A percentile compares a stretch with the other conserved stretches of the same genome.
phyloP scores from a whole-genome alignment of 768 basidiomycete species.

The Collybia nuda region DNA sequence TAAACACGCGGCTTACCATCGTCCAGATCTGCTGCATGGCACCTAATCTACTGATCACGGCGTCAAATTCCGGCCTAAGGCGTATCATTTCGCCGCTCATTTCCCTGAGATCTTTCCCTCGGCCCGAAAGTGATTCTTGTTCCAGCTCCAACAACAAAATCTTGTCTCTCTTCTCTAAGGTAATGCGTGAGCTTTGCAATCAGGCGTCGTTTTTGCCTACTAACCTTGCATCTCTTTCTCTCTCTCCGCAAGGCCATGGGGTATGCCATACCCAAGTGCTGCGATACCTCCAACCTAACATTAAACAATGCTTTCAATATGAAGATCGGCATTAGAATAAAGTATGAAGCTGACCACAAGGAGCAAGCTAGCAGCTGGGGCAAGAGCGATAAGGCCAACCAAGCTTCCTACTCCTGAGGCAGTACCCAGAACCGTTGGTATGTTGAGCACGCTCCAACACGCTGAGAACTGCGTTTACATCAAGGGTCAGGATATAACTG shows the following conservation, averaged over 20 bases:
- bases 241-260: background rate
- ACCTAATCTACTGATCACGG: background rate
- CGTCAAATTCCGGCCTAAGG: background rate
- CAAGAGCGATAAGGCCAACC: background rate
- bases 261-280: background rate
- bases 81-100: background rate
- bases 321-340: too few species aligned
- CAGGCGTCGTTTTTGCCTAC: background rate
- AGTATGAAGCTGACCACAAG: background rate
- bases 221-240: background rate
- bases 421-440: background rate
- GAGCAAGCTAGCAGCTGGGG: background rate
- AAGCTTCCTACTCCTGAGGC: background rate
- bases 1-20: background rate
- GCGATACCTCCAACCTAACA: background rate
- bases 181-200: too few species aligned
- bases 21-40: conserved; percentile 4
- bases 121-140: background rate
- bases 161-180: too few species aligned
- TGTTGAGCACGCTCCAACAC: background rate
- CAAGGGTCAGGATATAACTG: too few species aligned
- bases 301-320: background rate
- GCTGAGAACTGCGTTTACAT: background rate
- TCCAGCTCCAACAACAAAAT: too few species aligned
- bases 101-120: background rate